Conservation (phyloP, 2,329 filamentous ascomycete species). For the Penicillium verrucosum region DNA sequence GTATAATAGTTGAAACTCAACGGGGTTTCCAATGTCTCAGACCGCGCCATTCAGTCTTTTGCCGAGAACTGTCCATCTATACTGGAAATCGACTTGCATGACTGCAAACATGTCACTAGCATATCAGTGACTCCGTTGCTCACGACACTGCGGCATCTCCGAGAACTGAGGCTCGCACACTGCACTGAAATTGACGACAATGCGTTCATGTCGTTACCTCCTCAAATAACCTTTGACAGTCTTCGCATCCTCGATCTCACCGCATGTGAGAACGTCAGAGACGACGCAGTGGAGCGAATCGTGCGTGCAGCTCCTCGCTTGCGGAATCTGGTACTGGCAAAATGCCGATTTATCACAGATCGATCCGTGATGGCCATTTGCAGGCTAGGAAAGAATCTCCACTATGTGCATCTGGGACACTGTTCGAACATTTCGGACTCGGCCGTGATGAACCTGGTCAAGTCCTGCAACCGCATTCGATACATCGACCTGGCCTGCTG, state of each 20-base stretch:
- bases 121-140: constrained; percentile 78
- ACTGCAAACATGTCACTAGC: constrained; percentile 77
- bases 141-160: constrained; percentile 73
- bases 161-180: constrained; percentile 81
- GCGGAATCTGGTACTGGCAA: constrained; percentile 88
- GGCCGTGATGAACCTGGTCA: constrained; percentile 79
- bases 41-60: constrained; percentile 78
- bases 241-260: constrained; percentile 92
- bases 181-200: constrained; percentile 80
- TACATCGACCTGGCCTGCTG: constrained; percentile 99
- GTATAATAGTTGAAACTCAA: constrained; percentile 78
- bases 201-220: constrained; percentile 78
- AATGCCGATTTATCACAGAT: constrained; percentile 91
- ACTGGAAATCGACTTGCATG: constrained; percentile 91
- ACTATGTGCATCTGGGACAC: constrained; percentile 94
- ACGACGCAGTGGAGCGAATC: constrained; percentile 83
- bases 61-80: constrained; percentile 87
- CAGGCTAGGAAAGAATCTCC: constrained; percentile 87
- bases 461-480: constrained; percentile 83
- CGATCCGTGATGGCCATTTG: constrained; percentile 82
- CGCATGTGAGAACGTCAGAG: constrained; percentile 77
- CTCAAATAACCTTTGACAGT: constrained; percentile 67
- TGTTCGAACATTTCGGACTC: constrained; percentile 87
- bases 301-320: constrained; percentile 81
- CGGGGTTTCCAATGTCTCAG: constrained; percentile 79